Evolutionary conservation across 2,329 filamentous ascomycete genomes (phyloP), one percentile per base, ranked within the genome.

Genomic region (Gremmenia infestans): DNA sequence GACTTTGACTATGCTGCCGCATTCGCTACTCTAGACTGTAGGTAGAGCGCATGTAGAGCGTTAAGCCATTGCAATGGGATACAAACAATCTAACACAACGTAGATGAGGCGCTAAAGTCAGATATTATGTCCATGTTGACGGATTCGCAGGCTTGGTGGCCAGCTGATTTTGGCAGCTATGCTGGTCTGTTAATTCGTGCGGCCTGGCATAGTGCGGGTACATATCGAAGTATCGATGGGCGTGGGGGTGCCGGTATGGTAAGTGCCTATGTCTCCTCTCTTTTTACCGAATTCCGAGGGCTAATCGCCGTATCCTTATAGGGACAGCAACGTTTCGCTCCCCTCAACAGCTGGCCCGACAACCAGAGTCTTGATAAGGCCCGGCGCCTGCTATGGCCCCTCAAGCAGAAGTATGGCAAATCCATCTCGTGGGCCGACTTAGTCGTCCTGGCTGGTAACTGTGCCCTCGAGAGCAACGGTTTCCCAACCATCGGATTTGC

Each of bases 371-470:
- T 84, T 54, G 81, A 83, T 74, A 84, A 84, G 75, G 81, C 80
- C 39, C 81, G 81, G 54, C 80, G 81, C 56, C 74, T 84, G 60
- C 70, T 84, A 56, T 82, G 80, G 78, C 81, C 81, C 52, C 80
- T 84, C 70, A 84, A 84, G 74, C 79, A 82, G 60, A 84, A 84
- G 75, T 83, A 84, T 60, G 81, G 81, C 62, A 78, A 76, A 73
- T 81, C 81, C 72, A 80, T 84, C 68, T 84, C 81, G 0, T 84
- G 81, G 81, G 79, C 81, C 11, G 81, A 84, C 62, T 70, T 84
- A 60, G 70, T 80, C 57, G 72, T 83, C 39, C 76, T 83, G 60
- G 78, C 79, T 47, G 81, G 81, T 55, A 83, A 83, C 67, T 78
- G 81, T 25, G 80, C 81, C 53, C 72, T 84, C 45, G 81, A 83